Base-by-base conservation (phyloP, 495 filamentous ascomycete species). In the Xylaria sp. region DNA sequence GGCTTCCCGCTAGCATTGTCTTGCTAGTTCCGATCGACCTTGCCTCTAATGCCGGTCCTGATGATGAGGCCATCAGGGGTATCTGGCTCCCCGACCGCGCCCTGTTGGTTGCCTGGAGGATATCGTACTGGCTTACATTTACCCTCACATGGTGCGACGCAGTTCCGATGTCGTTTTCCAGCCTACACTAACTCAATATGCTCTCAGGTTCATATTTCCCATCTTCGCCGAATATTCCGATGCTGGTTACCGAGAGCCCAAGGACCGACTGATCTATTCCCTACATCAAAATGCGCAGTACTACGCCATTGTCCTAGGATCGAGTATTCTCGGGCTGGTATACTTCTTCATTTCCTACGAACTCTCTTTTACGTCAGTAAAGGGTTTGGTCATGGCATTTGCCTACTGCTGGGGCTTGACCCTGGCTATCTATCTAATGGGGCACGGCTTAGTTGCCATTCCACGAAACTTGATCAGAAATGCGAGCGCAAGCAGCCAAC, bases 121-220 rank as follows among this genome's bases (percentile, higher is more conserved):
- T 98, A 62, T 90, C 92, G 41, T 99, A 99, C 82, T 99, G 96
- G 96, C 84, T 99, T 55, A 98, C 95, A 31, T 99, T 99, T 77
- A 88, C 89, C 59, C 85, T 99, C 75, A 98, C 96, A 44, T 99
- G 96, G 95, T 95, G 29, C 46, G 58, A 73, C 50, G 43, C 63
- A 40, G 66, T 31, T 43, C 43, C 21, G 7, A 62, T 31, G 8
- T 55, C 21, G 24, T 75, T 61, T 14, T 72, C 50, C 26, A 21
- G 40, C 68, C 37, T 55, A 50, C 61, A 11, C 75, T 76, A 21
- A 75, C 48, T 58, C 37, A 14, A 33, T 35, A 9, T 55, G 6
- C 57, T 33, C 53, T 35, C 71, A 93, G 93, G 94, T 89, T 93
- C 69, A 95, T 99, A 74, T 89, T 99, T 24, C 96, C 96, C 5